Evolutionary conservation across 2,329 filamentous ascomycete species (phyloP).

Genomic region (Botrytis fabae): DNA sequence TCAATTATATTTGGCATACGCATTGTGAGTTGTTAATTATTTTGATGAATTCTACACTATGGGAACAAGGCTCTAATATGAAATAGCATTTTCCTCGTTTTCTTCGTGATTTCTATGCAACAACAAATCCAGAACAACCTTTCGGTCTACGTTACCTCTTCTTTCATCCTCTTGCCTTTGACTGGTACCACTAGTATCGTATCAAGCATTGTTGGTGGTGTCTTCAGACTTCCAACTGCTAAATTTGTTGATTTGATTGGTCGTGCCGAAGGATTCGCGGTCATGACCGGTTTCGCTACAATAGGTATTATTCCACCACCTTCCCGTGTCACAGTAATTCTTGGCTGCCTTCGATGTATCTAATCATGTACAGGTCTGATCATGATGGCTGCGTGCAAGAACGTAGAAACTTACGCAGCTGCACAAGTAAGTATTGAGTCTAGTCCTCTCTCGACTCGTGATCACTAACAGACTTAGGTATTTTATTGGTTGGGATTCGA

Average conservation of each 20-base stretch:
- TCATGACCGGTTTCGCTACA: conserved; percentile 55
- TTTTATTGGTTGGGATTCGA: conserved; percentile 38
- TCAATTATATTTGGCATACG: conserved; percentile 34
- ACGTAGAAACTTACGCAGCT: conserved; percentile 61
- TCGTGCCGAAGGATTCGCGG: conserved; percentile 61
- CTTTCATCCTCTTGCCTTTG: conserved; percentile 33
- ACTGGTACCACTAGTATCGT: conserved; percentile 35
- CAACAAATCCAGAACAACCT: conserved; percentile 33
- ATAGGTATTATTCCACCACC: conserved; percentile 36
- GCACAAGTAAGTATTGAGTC: conserved; percentile 61
- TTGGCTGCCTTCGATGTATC: not conserved
- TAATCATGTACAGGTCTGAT: conserved; percentile 51
- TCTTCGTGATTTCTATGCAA: conserved; percentile 37
- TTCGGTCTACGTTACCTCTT: conserved; percentile 33
- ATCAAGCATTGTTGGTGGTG: conserved; percentile 36
- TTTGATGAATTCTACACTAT: not conserved
- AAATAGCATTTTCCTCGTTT: conserved; percentile 34
- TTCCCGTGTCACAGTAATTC: not conserved
- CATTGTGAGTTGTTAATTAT: conserved; percentile 27
- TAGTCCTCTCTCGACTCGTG: conserved; percentile 35
- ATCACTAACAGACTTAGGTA: conserved; percentile 26
- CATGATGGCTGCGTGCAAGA: conserved; percentile 65
- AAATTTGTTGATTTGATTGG: conserved; percentile 69
- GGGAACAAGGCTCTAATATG: not conserved
- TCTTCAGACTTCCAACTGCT: conserved; percentile 48